phyloP scores from a whole-genome alignment of 2,329 filamentous ascomycete genomes.

The Furcasterigmium sp. region DNA sequence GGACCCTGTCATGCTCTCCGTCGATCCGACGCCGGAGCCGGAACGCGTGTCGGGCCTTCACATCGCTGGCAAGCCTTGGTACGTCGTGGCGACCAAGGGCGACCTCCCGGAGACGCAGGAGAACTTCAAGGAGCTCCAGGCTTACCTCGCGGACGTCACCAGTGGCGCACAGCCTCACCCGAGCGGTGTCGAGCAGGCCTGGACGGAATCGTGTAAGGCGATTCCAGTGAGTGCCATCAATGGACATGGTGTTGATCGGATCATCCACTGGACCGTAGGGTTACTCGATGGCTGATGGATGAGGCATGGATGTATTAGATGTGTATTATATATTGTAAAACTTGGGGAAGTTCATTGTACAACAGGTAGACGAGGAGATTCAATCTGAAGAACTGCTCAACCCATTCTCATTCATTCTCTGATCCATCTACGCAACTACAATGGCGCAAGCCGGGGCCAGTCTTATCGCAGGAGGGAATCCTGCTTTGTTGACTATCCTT shows the following conservation, averaged over 20 bases:
- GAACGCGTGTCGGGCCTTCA: conserved; percentile 43
- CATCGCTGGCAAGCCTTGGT: conserved; percentile 94
- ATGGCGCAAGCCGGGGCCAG: too few species aligned
- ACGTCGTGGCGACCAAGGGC: conserved; percentile 90
- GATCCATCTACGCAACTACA: too few species aligned
- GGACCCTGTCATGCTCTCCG: conserved; percentile 22
- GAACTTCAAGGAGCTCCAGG: conserved; percentile 66
- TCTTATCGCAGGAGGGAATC: too few species aligned
- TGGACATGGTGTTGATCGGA: conserved; percentile 72
- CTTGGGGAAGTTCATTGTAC: too few species aligned
- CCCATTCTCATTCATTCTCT: too few species aligned
- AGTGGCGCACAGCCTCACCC: conserved; percentile 64
- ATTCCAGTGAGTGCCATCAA: conserved; percentile 89
- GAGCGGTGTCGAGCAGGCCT: conserved; percentile 53
- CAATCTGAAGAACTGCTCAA: too few species aligned
- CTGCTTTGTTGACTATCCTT: too few species aligned
- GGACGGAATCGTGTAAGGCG: conserved; percentile 59
- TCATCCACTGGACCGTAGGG: conserved; percentile 68
- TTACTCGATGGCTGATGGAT: conserved; percentile 55
- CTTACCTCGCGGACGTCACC: conserved; percentile 65
- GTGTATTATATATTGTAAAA: too few species aligned
- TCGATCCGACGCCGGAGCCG: conserved; percentile 16
- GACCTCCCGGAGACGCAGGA: conserved; percentile 74
- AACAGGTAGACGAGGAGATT: too few species aligned
- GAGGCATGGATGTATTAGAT: too few species aligned